A percentile compares a stretch with the other conserved stretches of the same genome.
Evolutionary conservation across 2,329 filamentous ascomycete genomes (phyloP).

Genomic region (Epicoccum nigrum): DNA sequence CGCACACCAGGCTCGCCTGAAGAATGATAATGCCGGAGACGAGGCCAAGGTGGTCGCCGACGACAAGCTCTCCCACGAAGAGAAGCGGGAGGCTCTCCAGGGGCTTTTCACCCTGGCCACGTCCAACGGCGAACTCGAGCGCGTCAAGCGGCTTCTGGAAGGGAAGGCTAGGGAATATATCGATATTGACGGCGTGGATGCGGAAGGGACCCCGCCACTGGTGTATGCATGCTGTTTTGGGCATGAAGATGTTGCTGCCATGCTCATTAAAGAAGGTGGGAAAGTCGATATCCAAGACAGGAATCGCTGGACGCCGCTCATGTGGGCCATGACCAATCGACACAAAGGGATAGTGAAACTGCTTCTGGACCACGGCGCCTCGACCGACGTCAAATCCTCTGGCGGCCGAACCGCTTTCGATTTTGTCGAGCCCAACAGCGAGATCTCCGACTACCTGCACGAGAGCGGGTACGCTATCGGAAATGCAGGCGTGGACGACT

Average conservation of each 20-base stretch:
- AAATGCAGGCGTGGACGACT: conserved; percentile 84
- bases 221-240: conserved; percentile 99
- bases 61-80: conserved; percentile 72
- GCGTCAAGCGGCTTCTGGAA: conserved; percentile 75
- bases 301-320: conserved; percentile 96
- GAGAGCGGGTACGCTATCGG: conserved; percentile 93
- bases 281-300: conserved; percentile 92
- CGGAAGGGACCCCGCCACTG: conserved; percentile 93
- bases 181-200: conserved; percentile 85
- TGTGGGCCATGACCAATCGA: conserved; percentile 99
- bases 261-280: conserved; percentile 82
- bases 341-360: conserved; percentile 96
- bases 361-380: conserved; percentile 89
- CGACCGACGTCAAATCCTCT: conserved; percentile 93
- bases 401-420: conserved; percentile 93
- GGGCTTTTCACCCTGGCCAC: conserved; percentile 92
- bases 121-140: conserved; percentile 89
- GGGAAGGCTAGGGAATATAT: conserved; percentile 77
- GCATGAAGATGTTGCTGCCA: conserved; percentile 85
- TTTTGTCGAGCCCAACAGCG: conserved; percentile 92
- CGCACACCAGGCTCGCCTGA: conserved; percentile 87
- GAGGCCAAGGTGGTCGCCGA: conserved; percentile 80
- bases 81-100: conserved; percentile 83
- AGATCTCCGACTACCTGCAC: conserved; percentile 94
- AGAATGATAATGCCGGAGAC: conserved; percentile 70